Percentiles rank a stretch among this genome's conserved stretches.
Conservation (phyloP, 148 eudicot genomes). For the Pouteria glomerata region DNA sequence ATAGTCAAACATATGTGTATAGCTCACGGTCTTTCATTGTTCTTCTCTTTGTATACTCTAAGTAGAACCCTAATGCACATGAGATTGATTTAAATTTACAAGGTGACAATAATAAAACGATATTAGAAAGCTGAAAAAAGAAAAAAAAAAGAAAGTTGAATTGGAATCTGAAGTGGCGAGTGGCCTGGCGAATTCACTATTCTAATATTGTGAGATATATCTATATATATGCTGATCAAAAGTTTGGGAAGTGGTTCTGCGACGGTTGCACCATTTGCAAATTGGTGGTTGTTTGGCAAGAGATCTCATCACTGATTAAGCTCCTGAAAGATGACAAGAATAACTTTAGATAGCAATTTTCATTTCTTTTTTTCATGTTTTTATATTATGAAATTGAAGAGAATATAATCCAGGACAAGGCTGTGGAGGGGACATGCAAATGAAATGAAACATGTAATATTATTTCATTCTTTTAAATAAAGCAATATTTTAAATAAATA, state of each 20-base stretch:
- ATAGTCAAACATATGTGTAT: not conserved
- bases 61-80: too few relatives aligned
- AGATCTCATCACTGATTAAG: conserved; percentile 57
- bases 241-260: conserved; percentile 66
- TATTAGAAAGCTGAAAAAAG: too few relatives aligned
- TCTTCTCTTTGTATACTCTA: not conserved
- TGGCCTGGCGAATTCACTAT: not conserved
- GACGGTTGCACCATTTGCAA: conserved; percentile 73
- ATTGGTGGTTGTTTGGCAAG: conserved; percentile 57
- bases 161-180: not conserved
- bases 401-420: too few relatives aligned
- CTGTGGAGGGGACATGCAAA: too few relatives aligned
- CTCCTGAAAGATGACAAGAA: conserved; percentile 28
- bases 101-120: too few relatives aligned
- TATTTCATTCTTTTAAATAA: too few relatives aligned
- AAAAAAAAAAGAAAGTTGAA: not conserved
- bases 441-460: too few relatives aligned
- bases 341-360: too few relatives aligned
- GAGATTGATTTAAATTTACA: too few relatives aligned
- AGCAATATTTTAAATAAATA: too few relatives aligned
- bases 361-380: too few relatives aligned
- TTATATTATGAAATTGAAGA: too few relatives aligned
- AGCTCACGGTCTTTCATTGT: not conserved
- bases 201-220: not conserved
- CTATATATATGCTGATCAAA: conserved; percentile 17